Evolutionary conservation across 202 grass and related monocot genomes (phyloP).

Genomic region (Panicum virgatum): DNA sequence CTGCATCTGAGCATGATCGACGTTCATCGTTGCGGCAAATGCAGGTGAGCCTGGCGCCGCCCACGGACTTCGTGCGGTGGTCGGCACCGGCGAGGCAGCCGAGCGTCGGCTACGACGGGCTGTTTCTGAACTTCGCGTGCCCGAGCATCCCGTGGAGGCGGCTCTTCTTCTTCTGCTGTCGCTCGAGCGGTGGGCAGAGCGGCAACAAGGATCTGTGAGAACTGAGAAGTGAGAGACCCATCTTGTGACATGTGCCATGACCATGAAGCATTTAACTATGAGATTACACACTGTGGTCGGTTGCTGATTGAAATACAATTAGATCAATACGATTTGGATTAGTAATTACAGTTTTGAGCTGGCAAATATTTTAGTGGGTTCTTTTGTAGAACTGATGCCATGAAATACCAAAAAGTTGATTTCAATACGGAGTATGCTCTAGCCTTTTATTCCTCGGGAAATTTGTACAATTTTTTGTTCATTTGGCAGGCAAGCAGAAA

Average conservation of each 20-base stretch:
- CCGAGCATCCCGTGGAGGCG: conserved; percentile 52
- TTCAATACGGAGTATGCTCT: background rate
- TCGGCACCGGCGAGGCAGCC: conserved; percentile 26
- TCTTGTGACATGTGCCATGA: background rate
- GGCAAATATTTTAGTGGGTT: background rate
- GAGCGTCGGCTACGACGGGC: conserved; percentile 29
- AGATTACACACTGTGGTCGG: too few relatives aligned
- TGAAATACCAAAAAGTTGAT: background rate
- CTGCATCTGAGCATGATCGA: background rate
- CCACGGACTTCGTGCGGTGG: conserved; percentile 11
- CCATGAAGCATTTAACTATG: background rate
- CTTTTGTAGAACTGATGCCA: background rate
- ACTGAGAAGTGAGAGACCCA: background rate
- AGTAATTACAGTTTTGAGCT: background rate
- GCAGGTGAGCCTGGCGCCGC: conserved; percentile 41
- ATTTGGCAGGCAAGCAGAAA: too few relatives aligned
- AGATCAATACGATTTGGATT: background rate
- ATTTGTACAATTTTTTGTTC: too few relatives aligned
- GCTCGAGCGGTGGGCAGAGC: conserved; percentile 17
- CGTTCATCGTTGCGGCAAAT: background rate
- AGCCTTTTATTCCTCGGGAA: too few relatives aligned
- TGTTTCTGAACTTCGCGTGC: conserved; percentile 39
- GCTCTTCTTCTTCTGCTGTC: conserved; percentile 50
- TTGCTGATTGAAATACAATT: background rate
- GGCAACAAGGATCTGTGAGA: background rate